phyloP scores from a whole-genome alignment of 1,284 basidiomycete genomes.

The Pholiota adiposa region DNA sequence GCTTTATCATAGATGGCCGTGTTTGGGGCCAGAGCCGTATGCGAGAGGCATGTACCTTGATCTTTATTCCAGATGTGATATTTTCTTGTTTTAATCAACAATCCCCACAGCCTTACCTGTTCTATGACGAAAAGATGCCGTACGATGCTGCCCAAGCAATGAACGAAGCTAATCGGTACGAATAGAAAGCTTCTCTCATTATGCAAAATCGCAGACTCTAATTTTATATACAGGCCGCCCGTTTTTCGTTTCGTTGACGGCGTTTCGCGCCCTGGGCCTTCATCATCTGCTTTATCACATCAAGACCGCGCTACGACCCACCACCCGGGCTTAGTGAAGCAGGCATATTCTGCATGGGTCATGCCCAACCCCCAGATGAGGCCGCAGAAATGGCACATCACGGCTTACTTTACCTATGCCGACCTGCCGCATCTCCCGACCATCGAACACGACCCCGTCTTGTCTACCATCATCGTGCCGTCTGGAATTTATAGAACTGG shows the following conservation, averaged over 20 bases:
- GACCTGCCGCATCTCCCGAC: slow-evolving; percentile 63
- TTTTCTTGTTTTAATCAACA: slow-evolving; percentile 6
- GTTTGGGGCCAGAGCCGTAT: slow-evolving; percentile 70
- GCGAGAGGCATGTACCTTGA: slow-evolving; percentile 49
- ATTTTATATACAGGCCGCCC: slow-evolving; percentile 37
- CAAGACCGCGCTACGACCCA: slow-evolving; percentile 58
- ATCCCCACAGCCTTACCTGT: slow-evolving; percentile 57
- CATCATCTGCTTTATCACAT: slow-evolving; percentile 61
- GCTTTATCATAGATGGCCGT: slow-evolving; percentile 49
- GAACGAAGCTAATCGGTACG: slow-evolving; percentile 45
- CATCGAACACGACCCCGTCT: slow-evolving; percentile 55
- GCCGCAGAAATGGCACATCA: slow-evolving; percentile 65
- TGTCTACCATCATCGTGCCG: slow-evolving; percentile 57
- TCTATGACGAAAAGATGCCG: slow-evolving; percentile 65
- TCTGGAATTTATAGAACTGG: slow-evolving; percentile 63
- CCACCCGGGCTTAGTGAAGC: slow-evolving; percentile 61
- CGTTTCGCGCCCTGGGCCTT: slow-evolving; percentile 47
- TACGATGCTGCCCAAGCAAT: slow-evolving; percentile 42
- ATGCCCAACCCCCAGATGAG: slow-evolving; percentile 46
- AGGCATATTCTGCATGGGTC: slow-evolving; percentile 70
- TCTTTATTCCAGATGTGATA: slow-evolving; percentile 14
- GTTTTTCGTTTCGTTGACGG: slow-evolving; percentile 65
- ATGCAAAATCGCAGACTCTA: slow-evolving; percentile 14
- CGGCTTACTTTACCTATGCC: slow-evolving; percentile 66
- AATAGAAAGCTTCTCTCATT: slow-evolving; percentile 7